Conservation (phyloP, 352 stramenopile species). For the Phytophthora parvispora region DNA sequence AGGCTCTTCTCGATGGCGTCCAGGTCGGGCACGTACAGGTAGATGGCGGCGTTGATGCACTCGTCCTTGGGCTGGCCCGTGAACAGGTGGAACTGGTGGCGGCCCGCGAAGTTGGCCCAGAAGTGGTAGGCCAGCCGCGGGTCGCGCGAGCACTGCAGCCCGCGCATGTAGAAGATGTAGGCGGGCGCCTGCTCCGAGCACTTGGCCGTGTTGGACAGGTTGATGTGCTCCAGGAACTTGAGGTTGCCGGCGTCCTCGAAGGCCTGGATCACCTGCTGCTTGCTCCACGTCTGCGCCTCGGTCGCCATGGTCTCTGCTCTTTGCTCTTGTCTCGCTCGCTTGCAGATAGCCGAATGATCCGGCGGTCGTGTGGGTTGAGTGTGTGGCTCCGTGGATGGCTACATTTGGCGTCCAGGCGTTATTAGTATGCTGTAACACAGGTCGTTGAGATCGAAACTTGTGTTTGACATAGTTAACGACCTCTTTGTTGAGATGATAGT, state of each 20-base stretch:
- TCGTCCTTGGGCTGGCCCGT: conserved; percentile 68
- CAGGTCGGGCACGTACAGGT: conserved; percentile 69
- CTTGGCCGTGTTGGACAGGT: conserved; percentile 69
- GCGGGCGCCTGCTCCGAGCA: conserved; percentile 54
- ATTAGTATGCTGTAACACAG: not conserved
- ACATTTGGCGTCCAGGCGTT: conserved; percentile 3
- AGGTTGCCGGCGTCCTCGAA: conserved; percentile 68
- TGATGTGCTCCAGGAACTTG: conserved; percentile 81
- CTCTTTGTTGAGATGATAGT: not conserved
- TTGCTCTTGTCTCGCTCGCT: not conserved
- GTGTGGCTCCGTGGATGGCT: conserved; percentile 32
- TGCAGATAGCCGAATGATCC: conserved; percentile 28
- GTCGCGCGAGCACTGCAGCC: conserved; percentile 71
- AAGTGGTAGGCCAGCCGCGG: conserved; percentile 75
- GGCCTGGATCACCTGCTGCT: conserved; percentile 59
- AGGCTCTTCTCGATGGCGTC: conserved; percentile 69
- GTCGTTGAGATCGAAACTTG: not conserved
- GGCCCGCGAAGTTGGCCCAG: conserved; percentile 70
- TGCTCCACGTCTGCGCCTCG: conserved; percentile 53
- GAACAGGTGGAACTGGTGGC: conserved; percentile 83
- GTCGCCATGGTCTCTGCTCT: conserved; percentile 25
- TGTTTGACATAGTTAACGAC: not conserved
- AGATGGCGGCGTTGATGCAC: conserved; percentile 66
- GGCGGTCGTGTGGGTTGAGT: too few species aligned
- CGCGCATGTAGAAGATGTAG: conserved; percentile 76